Conservation (phyloP, 2,329 filamentous ascomycete genomes). For the Drechslera avenae region DNA sequence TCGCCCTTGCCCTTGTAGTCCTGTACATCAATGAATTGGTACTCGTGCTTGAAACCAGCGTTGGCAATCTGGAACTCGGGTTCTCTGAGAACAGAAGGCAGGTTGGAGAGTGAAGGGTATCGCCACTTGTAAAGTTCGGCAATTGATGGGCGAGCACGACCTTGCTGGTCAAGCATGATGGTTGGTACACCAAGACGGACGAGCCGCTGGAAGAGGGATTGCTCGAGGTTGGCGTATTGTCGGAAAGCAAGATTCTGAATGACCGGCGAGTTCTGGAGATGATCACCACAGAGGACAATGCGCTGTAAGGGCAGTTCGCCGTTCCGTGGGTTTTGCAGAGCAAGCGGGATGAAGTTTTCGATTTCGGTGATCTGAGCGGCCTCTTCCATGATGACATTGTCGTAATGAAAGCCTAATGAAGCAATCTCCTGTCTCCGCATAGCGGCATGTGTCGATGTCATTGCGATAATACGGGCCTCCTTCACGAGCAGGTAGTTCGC, state of each 20-base stretch:
- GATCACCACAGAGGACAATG: conserved; percentile 91
- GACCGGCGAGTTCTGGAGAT: conserved; percentile 94
- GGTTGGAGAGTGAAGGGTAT: conserved; percentile 78
- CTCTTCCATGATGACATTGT: conserved; percentile 98
- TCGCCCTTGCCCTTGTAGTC: conserved; percentile 93
- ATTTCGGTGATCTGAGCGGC: conserved; percentile 97
- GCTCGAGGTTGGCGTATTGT: conserved; percentile 93
- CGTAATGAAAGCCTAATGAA: conserved; percentile 90
- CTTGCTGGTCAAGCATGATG: conserved; percentile 89
- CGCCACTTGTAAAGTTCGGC: conserved; percentile 93
- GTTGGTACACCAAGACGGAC: conserved; percentile 91
- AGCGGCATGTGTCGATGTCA: conserved; percentile 97
- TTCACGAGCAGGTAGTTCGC: conserved; percentile 94
- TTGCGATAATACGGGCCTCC: conserved; percentile 96
- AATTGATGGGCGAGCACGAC: conserved; percentile 83
- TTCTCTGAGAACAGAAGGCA: conserved; percentile 72
- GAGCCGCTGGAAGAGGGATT: conserved; percentile 90
- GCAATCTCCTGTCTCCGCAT: conserved; percentile 93
- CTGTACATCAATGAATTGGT: conserved; percentile 94
- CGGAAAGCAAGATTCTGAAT: conserved; percentile 94
- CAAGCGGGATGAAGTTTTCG: conserved; percentile 92
- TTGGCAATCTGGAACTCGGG: conserved; percentile 82
- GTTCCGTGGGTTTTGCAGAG: conserved; percentile 80
- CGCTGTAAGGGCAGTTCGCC: conserved; percentile 79
- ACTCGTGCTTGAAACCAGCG: conserved; percentile 89